Evolutionary conservation across 208 protist genomes (phyloP), one percentile per base, ranked within the genome.

Genomic region (Acanthamoeba triangularis): DNA sequence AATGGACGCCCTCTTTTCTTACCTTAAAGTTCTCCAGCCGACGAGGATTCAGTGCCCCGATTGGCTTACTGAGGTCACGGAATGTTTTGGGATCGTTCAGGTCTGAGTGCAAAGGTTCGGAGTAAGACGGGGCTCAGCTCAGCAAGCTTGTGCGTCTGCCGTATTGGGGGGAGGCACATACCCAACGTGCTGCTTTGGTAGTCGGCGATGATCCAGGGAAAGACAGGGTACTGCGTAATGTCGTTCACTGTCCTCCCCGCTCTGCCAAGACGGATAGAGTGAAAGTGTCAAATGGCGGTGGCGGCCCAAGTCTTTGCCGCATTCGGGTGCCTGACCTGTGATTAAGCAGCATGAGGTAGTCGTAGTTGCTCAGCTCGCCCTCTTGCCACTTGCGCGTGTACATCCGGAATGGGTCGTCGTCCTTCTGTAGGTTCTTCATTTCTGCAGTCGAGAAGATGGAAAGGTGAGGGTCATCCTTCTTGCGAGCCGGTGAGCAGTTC

Each of bases 171-270:
- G n/a, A n/a, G n/a, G 7, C 23, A n/a, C 52, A 30, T 74, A 96
- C 92, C 97, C 3, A 99, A 88, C 7, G 78, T 20, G 1, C 44
- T 33, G 2, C 96, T 97, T 2, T 96, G 97, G 96, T 99, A 99
- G 95, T 99, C 98, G 1, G 82, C 13, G 3, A 99, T 80, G 23
- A 99, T 97, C 99, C 99, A 99, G 2, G 99, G 99, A 20, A 99
- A 98, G 10, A 99, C 98, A 1, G 98, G 99, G 67, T 99, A 97
- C 94, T 98, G 97, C 10, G 96, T 97, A 4, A 98, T 41, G 92
- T 98, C 97, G 67, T 98, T 98, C 28, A 97, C 96, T 3, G 96
- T 96, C 28, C 98, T 67, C 47, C 97, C 98, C 25, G 97, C 99
- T 52, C 74, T 49, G n/a, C 54, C 8, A 14, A 59, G 3, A 14